Base-by-base conservation (phyloP, 768 basidiomycete species). In the Sutorius australiensis region DNA sequence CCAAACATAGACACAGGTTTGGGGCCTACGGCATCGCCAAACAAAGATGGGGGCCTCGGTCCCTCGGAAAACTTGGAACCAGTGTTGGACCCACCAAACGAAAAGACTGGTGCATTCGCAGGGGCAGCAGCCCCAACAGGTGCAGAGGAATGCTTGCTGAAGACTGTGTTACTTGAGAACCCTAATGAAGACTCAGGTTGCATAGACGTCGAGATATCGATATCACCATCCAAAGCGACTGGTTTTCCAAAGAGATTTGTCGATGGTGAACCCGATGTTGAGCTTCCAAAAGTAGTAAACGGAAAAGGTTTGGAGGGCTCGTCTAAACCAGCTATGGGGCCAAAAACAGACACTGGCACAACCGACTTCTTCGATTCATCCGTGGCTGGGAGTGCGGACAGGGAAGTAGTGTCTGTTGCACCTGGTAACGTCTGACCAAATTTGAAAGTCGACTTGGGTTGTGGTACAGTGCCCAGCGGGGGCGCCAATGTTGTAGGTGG, bases 291-390 rank as follows among this genome's bases (percentile, higher is more conserved):
- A 27, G 51, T 32, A 47, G 65, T 63, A 27, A 54, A 59, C 11
- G 63, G 34, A 7, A 63, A 58, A 51, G 67, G 41, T 42, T 68
- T 73, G 32, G 61, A 39, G 11, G 58, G 49, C 17, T 59, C 50
- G 19, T 68, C 65, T 5, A 59, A 56, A 13, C 63, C 58, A 42
- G 60, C 19, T 3, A 46, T 19, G 21, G 39, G 7, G 13, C 58
- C 61, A 40, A 63, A 60, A 19, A 37, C 46, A 10, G 61, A 53
- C 6, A 67, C 62, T 4, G 69, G 62, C 7, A 60, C 34, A 24
- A 61, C 48, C 7, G 70, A 53, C 41, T 64, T 68, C 50, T 68
- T 65, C 28, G 54, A 39, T 43, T 57, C 67, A 63, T 54, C 33
- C 52, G 50, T 54, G 27, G 58, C 51, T 21, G 61, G 31, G 21